phyloP scores from a whole-genome alignment of 345 rosid species.

The Arabidopsis suecica region DNA sequence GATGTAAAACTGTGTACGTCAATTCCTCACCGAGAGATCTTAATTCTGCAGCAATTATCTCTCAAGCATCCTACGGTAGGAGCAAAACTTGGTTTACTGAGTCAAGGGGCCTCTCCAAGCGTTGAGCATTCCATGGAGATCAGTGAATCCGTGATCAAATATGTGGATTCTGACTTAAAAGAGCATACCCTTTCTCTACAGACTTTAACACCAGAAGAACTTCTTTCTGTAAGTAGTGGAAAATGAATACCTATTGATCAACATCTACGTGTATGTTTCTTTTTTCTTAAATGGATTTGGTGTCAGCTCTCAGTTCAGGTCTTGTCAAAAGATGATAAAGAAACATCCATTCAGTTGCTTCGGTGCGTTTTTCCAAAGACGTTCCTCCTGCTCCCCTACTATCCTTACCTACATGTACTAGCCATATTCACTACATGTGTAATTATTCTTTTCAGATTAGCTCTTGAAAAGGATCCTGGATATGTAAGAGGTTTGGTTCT shows the following conservation, averaged over 20 bases:
- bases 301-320: slow-evolving; percentile 72
- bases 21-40: slow-evolving; percentile 2
- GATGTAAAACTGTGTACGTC: neutral
- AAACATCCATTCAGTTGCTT: slow-evolving; percentile 61
- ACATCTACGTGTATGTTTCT: slow-evolving; percentile 10
- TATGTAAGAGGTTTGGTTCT: slow-evolving; percentile 59
- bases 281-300: slow-evolving; percentile 37
- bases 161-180: slow-evolving; percentile 46
- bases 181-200: slow-evolving; percentile 46
- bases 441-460: slow-evolving; percentile 56
- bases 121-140: slow-evolving; percentile 41
- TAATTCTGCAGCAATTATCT: slow-evolving; percentile 66
- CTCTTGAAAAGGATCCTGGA: slow-evolving; percentile 83
- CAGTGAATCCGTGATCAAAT: slow-evolving; percentile 35
- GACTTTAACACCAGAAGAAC: slow-evolving; percentile 60
- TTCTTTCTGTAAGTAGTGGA: slow-evolving; percentile 63
- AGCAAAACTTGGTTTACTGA: slow-evolving; percentile 65
- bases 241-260: slow-evolving; percentile 15
- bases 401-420: slow-evolving; percentile 1
- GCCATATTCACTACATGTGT: slow-evolving; percentile 28
- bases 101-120: slow-evolving; percentile 20
- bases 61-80: slow-evolving; percentile 67
- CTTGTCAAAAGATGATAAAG: slow-evolving; percentile 59
- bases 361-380: slow-evolving; percentile 48
- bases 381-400: neutral